A percentile compares a stretch with the other conserved stretches of the same genome.
Conservation (phyloP, 352 stramenopile species). For the Globisporangium echinulatum region DNA sequence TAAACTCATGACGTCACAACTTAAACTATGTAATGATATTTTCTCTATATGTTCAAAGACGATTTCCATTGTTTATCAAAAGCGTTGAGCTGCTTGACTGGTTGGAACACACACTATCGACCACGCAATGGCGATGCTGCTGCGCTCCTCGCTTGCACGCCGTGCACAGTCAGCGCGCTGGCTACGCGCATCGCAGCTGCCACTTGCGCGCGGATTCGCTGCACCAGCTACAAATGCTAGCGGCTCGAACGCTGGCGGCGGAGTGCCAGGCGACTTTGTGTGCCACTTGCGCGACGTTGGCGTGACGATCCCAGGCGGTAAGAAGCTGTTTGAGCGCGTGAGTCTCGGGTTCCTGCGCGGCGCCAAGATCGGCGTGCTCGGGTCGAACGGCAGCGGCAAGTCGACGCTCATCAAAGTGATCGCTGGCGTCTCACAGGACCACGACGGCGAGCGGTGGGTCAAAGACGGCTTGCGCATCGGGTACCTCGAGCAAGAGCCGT, state of each 20-base stretch:
- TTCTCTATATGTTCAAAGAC: too few species aligned
- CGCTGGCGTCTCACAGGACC: slow-evolving; percentile 82
- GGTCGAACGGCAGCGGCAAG: slow-evolving; percentile 93
- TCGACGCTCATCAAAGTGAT: slow-evolving; percentile 97
- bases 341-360: slow-evolving; percentile 81
- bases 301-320: slow-evolving; percentile 71
- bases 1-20: too few species aligned
- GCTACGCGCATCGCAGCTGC: slow-evolving; percentile 1
- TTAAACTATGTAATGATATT: too few species aligned
- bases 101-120: too few species aligned
- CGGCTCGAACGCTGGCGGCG: slow-evolving; percentile 61
- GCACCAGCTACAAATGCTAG: slow-evolving; percentile 16
- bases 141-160: slow-evolving; percentile 1
- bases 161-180: background rate
- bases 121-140: background rate
- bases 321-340: slow-evolving; percentile 81
- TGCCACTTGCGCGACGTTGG: slow-evolving; percentile 71
- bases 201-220: slow-evolving; percentile 24
- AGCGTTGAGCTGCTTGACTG: background rate
- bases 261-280: slow-evolving; percentile 78
- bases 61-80: background rate
- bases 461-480: slow-evolving; percentile 82
- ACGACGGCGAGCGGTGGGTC: slow-evolving; percentile 85
- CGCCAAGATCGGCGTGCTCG: slow-evolving; percentile 94
- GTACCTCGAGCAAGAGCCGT: slow-evolving; percentile 84